Evolutionary conservation across 2,329 filamentous ascomycete genomes (phyloP).

Genomic region (Penicillium sp.): DNA sequence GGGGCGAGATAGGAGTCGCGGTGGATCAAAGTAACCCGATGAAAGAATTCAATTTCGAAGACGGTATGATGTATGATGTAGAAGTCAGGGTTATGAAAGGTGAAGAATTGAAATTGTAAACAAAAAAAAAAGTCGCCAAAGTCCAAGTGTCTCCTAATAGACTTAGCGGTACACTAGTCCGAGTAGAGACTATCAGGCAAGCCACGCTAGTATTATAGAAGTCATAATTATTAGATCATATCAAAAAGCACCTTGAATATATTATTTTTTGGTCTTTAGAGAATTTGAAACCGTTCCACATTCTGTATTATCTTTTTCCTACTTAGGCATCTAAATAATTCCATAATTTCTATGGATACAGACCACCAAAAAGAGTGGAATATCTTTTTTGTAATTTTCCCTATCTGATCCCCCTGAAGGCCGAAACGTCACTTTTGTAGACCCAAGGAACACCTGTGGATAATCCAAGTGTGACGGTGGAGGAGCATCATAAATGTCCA

Average conservation of each 20-base stretch:
- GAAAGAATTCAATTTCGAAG: neutral
- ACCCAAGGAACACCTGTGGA: constrained; percentile 10
- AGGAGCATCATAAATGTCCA: constrained; percentile 4
- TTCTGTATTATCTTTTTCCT: neutral
- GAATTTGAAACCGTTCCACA: neutral
- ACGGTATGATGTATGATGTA: neutral
- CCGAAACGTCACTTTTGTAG: constrained; percentile 3
- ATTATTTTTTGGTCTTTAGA: too few species aligned
- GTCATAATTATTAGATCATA: constrained; percentile 1
- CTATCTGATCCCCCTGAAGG: constrained; percentile 7
- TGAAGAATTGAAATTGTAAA: neutral
- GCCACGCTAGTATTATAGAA: constrained; percentile 3
- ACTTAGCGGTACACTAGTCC: constrained; percentile 14
- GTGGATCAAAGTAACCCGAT: constrained; percentile 8
- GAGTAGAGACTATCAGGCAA: constrained; percentile 5
- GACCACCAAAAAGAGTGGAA: neutral
- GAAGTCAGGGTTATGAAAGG: neutral
- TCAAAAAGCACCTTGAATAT: neutral
- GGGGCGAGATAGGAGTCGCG: constrained; percentile 9
- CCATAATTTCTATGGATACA: neutral
- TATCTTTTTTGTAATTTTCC: neutral
- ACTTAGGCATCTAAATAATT: neutral
- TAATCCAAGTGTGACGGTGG: constrained; percentile 5
- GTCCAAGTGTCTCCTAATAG: constrained; percentile 3
- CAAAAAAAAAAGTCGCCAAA: constrained; percentile 1